Percentiles rank a stretch among this genome's conserved stretches.
Evolutionary conservation across 2,329 filamentous ascomycete species (phyloP).

Genomic region (Fusarium continuum): DNA sequence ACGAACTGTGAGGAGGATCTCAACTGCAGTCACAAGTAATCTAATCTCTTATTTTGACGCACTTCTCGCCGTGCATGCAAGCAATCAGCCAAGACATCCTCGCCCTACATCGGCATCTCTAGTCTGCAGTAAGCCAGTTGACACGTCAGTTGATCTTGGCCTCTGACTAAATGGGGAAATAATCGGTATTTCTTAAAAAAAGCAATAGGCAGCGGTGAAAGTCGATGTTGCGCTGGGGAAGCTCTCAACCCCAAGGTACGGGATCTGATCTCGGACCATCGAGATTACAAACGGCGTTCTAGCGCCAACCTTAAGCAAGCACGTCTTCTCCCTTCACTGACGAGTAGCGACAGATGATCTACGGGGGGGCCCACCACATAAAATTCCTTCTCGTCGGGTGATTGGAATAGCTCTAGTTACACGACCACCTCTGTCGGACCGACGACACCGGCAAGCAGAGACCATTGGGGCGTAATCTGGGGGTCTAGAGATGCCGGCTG

Average conservation of each 20-base stretch:
- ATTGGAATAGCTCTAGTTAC: slow-evolving; percentile 9
- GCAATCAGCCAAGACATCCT: not conserved
- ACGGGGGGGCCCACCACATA: slow-evolving; percentile 6
- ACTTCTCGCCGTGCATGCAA: not conserved
- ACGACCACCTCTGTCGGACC: slow-evolving; percentile 15
- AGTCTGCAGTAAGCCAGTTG: not conserved
- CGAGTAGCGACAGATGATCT: not conserved
- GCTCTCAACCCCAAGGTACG: too few species aligned
- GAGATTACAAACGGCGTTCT: not conserved
- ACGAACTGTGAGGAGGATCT: not conserved
- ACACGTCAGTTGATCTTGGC: not conserved
- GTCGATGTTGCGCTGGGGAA: too few species aligned
- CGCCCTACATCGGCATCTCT: not conserved
- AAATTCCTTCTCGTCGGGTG: not conserved
- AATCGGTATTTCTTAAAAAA: not conserved
- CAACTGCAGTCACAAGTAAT: not conserved
- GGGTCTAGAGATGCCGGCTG: slow-evolving; percentile 20
- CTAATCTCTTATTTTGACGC: not conserved
- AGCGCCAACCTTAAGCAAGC: slow-evolving; percentile 1
- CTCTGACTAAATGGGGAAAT: not conserved
- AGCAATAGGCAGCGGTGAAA: slow-evolving; percentile 2
- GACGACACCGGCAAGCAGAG: slow-evolving; percentile 12
- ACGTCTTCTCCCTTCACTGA: not conserved
- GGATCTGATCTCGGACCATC: slow-evolving; percentile 6
- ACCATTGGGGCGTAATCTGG: slow-evolving; percentile 13